Evolutionary conservation across 2,329 filamentous ascomycete species (phyloP), one percentile per base, ranked within the genome.

Genomic region (Fusarium praegraminearum): DNA sequence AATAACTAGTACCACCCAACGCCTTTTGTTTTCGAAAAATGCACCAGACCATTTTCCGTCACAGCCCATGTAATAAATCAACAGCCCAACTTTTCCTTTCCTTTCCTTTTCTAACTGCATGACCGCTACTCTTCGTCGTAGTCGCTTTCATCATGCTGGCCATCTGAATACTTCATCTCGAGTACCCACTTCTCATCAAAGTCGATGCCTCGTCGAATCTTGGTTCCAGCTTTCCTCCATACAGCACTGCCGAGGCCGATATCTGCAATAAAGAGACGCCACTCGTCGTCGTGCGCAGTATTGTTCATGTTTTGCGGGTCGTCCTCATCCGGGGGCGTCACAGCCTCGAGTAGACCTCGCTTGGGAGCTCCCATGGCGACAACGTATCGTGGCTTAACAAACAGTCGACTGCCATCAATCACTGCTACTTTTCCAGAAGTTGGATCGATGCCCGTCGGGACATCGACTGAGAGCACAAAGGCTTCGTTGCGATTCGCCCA

Each of bases 401-500:
- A 94, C 4, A 98, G 84, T 40, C 90, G 89, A 54, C 91, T 88
- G 5, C 93, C 93, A 76, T 98, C 94, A 43, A 88, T 87, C 52
- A 87, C 82, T 59, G 84, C 86, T 18, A 87, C 85, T 76, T 86
- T 87, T 74, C 93, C 93, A 40, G 89, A 90, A 0, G 90, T 89
- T 4, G 93, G 93, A 69, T 95, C 93, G 51, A 97, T 89, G 7
- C 96, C 96, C 0, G 93, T 95, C 1, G 96, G 96, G 8, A 97
- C 89, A 77, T 97, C 95, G n/a, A 99, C 88, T 0, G 94, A 92
- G 22, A 99, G 82, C 5, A 96, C 91, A 61, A 91, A 90, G 1
- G 93, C 90, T 69, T 94, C 92, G 76, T 91, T 93, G 69, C 94
- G 91, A 77, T 98, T 98, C 4, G 93, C 91, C 94, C 94, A 98